Evolutionary conservation across 1,284 basidiomycete species (phyloP), one percentile per base, ranked within the genome.

Genomic region (Sanghuangporus weigelae): DNA sequence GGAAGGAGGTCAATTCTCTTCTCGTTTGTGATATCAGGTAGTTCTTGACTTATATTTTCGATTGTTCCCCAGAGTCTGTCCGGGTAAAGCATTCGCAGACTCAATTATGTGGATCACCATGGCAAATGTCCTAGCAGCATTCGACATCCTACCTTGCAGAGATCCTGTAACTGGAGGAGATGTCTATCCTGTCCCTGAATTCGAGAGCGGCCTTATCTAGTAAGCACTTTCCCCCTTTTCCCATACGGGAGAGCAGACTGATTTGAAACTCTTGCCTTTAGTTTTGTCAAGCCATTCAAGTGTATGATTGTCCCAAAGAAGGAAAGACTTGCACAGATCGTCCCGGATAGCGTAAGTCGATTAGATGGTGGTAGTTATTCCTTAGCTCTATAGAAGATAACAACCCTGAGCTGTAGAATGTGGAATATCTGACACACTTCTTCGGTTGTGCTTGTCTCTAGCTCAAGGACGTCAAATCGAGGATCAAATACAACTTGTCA

Each of bases 21-120:
- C 7, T n/a, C n/a, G 2, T n/a, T 7, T n/a, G 10, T n/a, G 26
- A 31, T 31, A 31, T 31, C 26, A 51, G 7, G 7, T 7, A 51
- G 14, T 23, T 14, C 2, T 7, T 23, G 12, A 31, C 2, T 31
- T 31, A 31, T 5, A 19, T 12, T 35, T 31, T 38, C 38, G 12
- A 8, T 26, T 21, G 19, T 60, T 48, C 31, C n/a, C 23, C 19
- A 62, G 63, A n/a, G 48, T 64, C 44, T 62, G 63, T 21, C 63
- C 63, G 16, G 63, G 63, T 12, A 46, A 54, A 23, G 39, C 54
- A 36, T 57, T 65, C 44, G 60, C 60, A 3, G 63, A 64, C 4
- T 46, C 63, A 3, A 51, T 39, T 16, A 16, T 64, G 11, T 64
- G 63, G 59, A 12, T 61, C 3, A 40, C 46, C 16, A 51, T 64